Evolutionary conservation across 140 eudicot species (phyloP).

Genomic region (Senecio squalidus): DNA sequence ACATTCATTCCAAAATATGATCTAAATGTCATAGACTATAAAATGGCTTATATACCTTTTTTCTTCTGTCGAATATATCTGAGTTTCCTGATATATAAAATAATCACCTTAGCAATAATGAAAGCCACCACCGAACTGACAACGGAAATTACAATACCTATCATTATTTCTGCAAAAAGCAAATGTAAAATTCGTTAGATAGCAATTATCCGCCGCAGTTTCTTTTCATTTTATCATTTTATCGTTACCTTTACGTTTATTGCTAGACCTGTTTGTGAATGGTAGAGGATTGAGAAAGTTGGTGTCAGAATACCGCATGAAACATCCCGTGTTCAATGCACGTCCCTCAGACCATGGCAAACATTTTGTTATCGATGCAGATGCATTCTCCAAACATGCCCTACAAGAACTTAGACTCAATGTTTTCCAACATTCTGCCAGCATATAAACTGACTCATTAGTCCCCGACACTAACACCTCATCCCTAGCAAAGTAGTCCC

Average conservation of each 20-base stretch:
- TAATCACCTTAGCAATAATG: slow-evolving; percentile 32
- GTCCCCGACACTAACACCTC: slow-evolving; percentile 1
- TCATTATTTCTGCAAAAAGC: slow-evolving; percentile 43
- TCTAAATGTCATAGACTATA: too few relatives aligned
- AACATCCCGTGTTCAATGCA: slow-evolving; percentile 49
- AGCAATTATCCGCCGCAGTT: too few relatives aligned
- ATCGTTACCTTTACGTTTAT: slow-evolving; percentile 31
- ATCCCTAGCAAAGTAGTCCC: slow-evolving; percentile 16
- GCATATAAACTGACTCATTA: slow-evolving; percentile 35
- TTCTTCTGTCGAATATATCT: slow-evolving; percentile 41
- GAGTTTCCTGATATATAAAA: slow-evolving; percentile 34
- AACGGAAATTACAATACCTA: slow-evolving; percentile 26
- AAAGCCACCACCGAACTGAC: slow-evolving; percentile 33
- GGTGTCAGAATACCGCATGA: slow-evolving; percentile 39
- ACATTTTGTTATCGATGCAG: slow-evolving; percentile 24
- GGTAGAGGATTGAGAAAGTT: slow-evolving; percentile 32
- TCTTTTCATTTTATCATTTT: too few relatives aligned
- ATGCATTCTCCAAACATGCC: slow-evolving; percentile 40
- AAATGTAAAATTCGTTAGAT: too few relatives aligned
- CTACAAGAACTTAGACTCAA: slow-evolving; percentile 31
- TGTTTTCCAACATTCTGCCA: slow-evolving; percentile 51
- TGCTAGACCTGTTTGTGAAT: neutral
- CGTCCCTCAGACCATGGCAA: slow-evolving; percentile 47
- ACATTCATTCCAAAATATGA: too few relatives aligned
- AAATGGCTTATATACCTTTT: too few relatives aligned